These are phyloP conservation scores for Neonectria punicea DNA, from an alignment of 2,329 filamentous ascomycete genomes.

Conservation along the genomic window DNA sequence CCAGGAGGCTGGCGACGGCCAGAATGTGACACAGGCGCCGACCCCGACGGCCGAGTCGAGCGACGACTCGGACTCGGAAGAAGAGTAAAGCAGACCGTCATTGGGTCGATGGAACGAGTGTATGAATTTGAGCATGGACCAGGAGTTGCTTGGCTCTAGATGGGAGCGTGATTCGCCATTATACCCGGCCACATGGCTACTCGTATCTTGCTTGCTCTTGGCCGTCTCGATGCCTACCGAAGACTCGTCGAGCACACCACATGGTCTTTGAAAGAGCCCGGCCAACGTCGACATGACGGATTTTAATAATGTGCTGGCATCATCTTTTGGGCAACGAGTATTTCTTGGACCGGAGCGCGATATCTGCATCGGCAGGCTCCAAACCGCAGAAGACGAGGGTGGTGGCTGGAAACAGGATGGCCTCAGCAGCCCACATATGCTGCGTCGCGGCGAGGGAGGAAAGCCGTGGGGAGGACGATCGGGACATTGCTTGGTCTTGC, in stretches of 20 bases:
- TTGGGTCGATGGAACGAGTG: conserved; percentile 31
- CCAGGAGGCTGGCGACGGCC: conserved; percentile 45
- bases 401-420: background rate
- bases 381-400: background rate
- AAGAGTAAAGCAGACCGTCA: conserved; percentile 50
- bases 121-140: conserved; percentile 40
- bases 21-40: conserved; percentile 39
- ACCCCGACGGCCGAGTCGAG: conserved; percentile 49
- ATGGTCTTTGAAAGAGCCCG: conserved; percentile 23
- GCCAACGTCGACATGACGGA: conserved; percentile 27
- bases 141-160: conserved; percentile 35
- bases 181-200: conserved; percentile 44
- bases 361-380: conserved; percentile 12
- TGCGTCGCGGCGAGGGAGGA: conserved; percentile 12
- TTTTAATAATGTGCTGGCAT: conserved; percentile 34
- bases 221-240: conserved; percentile 23
- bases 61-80: conserved; percentile 60
- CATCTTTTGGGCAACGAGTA: conserved; percentile 25
- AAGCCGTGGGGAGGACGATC: conserved; percentile 20
- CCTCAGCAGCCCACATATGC: conserved; percentile 13
- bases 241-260: conserved; percentile 26
- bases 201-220: conserved; percentile 36
- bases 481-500: conserved; percentile 21
- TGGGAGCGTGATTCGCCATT: conserved; percentile 40
- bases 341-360: conserved; percentile 17